Evolutionary conservation across 495 filamentous ascomycete genomes (phyloP), one percentile per base, ranked within the genome.

Genomic region (Trichocladium antarcticum): DNA sequence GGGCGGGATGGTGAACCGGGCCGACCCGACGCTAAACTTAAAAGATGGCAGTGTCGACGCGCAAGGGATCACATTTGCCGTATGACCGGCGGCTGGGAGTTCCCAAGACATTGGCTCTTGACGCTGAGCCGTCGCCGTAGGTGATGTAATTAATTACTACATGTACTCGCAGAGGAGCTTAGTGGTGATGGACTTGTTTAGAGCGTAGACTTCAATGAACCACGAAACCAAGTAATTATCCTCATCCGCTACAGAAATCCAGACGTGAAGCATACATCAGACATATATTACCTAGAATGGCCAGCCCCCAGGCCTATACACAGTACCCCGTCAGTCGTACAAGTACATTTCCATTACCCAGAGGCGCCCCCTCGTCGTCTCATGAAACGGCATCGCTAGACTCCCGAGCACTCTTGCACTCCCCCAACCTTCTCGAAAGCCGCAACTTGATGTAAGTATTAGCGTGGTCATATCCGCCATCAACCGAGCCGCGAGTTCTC

Each of bases 1-100:
- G 19, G 74, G 72, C 2, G 80, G 78, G 37, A 84, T 68, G 14
- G 68, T 70, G 50, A 77, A 70, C 38, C 56, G 65, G 42, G 68
- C 64, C 5, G 62, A 65, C 42, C 67, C 70, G 44, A 89, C 75
- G 35, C 68, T 67, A 57, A 85, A 68, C 6, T 70, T 77, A 64
- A 90, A 81, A 57, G 71, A 61, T 19, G 87, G 86, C 17, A 87
- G 69, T 7, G 62, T 67, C 10, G 77, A 58, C 35, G 49, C 56
- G 76, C 87, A 92, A 27, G 79, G 75, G 71, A 87, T 83, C 42
- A 76, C 70, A 88, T 11, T 83, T 86, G 54, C 83, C 84, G 43
- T 74, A 65, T 19, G 48, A 51, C 31, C 40, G 44, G 62, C 66
- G 64, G 66, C 81, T 66, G 43, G 59, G 24, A 19, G 84, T 68